Evolutionary conservation across 345 rosid genomes (phyloP).

Genomic region (Turritis glabra): DNA sequence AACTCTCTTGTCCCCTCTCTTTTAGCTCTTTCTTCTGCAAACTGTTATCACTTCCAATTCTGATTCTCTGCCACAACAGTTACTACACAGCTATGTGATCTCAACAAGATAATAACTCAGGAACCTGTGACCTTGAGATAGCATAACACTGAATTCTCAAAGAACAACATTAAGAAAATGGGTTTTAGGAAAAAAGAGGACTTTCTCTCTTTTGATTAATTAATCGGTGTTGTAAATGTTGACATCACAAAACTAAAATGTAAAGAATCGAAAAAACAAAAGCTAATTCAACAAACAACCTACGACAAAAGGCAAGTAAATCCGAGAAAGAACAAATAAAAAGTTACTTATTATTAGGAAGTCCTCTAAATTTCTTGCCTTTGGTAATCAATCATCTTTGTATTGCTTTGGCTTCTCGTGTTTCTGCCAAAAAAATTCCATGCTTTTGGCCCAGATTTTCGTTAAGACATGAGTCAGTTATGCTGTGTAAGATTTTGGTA

Average conservation of each 20-base stretch:
- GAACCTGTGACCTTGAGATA: conserved; percentile 4
- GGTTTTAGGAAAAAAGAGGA: neutral
- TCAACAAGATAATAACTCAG: neutral
- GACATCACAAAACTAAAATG: conserved; percentile 22
- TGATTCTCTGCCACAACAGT: conserved; percentile 32
- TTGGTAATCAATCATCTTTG: conserved; percentile 25
- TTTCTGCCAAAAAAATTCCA: neutral
- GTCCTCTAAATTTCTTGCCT: conserved; percentile 25
- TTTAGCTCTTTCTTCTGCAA: conserved; percentile 33
- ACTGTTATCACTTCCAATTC: conserved; percentile 27
- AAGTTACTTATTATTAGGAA: conserved; percentile 21
- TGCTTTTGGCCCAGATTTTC: conserved; percentile 19
- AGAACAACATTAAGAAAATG: neutral
- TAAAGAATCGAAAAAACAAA: conserved; percentile 27
- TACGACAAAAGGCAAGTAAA: conserved; percentile 11
- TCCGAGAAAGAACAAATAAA: neutral
- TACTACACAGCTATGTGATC: conserved; percentile 9
- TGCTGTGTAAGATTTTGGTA: conserved; percentile 32
- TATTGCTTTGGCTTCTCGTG: conserved; percentile 26
- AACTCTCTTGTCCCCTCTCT: conserved; percentile 30
- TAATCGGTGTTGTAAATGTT: conserved; percentile 27
- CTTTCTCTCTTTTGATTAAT: conserved; percentile 24
- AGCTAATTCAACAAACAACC: conserved; percentile 26
- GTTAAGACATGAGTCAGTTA: conserved; percentile 20
- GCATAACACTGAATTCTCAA: neutral